Conservation (phyloP, 352 stramenopile genomes). For the Phytophthora cajani region DNA sequence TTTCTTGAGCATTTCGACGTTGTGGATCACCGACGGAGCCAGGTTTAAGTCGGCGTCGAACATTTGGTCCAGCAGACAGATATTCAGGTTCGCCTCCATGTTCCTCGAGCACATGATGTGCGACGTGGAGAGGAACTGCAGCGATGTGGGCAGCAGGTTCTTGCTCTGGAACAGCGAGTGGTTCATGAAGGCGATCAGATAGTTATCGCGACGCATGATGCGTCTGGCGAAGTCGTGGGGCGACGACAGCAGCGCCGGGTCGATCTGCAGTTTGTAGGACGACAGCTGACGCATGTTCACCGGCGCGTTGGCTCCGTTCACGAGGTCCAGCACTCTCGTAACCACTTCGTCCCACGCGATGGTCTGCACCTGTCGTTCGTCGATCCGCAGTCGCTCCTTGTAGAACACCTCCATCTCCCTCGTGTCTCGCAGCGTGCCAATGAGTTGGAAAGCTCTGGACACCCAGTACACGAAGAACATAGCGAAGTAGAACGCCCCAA, state of each 20-base stretch:
- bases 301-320: conserved; percentile 68
- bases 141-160: conserved; percentile 66
- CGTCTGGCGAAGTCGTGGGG: conserved; percentile 93
- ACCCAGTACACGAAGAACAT: conserved; percentile 96
- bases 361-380: conserved; percentile 82
- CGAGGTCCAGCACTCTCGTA: conserved; percentile 78
- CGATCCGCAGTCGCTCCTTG: conserved; percentile 90
- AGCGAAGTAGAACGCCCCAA: conserved; percentile 92
- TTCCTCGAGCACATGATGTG: conserved; percentile 89
- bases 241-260: conserved; percentile 75
- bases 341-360: conserved; percentile 93
- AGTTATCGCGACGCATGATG: conserved; percentile 99
- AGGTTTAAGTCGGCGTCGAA: conserved; percentile 88
- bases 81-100: conserved; percentile 96
- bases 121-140: conserved; percentile 79
- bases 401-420: conserved; percentile 94
- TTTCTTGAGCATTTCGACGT: conserved; percentile 92
- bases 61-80: conserved; percentile 97
- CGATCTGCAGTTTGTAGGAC: conserved; percentile 83
- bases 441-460: conserved; percentile 84
- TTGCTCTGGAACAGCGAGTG: conserved; percentile 92
- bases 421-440: conserved; percentile 87
- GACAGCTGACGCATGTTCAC: conserved; percentile 89
- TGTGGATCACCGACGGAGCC: conserved; percentile 91
- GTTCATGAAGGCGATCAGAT: conserved; percentile 98